A percentile compares a stretch with the other conserved stretches of the same genome.
These are phyloP conservation scores for Trichoderma reesei DNA, from an alignment of 495 filamentous ascomycete species.

Conservation along the genomic window DNA sequence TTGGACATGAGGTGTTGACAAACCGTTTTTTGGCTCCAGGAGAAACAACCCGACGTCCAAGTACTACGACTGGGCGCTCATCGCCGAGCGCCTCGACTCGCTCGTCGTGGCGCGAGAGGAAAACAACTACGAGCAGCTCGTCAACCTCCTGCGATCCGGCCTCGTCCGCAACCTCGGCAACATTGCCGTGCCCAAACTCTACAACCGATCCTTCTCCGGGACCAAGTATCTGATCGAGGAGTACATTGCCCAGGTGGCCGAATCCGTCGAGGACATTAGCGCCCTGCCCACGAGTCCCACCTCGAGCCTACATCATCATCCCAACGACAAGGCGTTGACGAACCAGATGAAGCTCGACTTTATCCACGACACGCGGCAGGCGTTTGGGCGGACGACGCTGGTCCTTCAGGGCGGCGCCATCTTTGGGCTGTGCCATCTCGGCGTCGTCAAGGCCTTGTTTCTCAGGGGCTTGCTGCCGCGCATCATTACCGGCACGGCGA, in stretches of 20 bases:
- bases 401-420: slow-evolving; percentile 87
- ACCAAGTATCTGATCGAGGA: slow-evolving; percentile 88
- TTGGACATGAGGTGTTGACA: too few species aligned
- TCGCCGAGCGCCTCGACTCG: slow-evolving; percentile 62
- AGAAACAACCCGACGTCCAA: slow-evolving; percentile 71
- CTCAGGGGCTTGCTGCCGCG: slow-evolving; percentile 73
- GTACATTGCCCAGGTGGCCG: slow-evolving; percentile 75
- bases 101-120: slow-evolving; percentile 66
- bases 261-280: slow-evolving; percentile 69
- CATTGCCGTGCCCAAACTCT: slow-evolving; percentile 75
- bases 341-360: slow-evolving; percentile 82
- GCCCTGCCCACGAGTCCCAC: slow-evolving; percentile 51
- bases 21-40: too few species aligned
- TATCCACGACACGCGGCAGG: slow-evolving; percentile 80
- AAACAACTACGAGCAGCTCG: slow-evolving; percentile 63
- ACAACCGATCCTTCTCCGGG: slow-evolving; percentile 75
- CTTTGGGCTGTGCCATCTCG: slow-evolving; percentile 85
- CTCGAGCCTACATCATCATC: slow-evolving; percentile 13
- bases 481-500: slow-evolving; percentile 86
- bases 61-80: slow-evolving; percentile 84
- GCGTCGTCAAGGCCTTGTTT: slow-evolving; percentile 83
- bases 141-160: slow-evolving; percentile 74
- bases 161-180: slow-evolving; percentile 87
- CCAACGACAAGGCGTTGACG: slow-evolving; percentile 39
- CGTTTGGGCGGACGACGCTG: slow-evolving; percentile 77